Evolutionary conservation across 345 rosid species (phyloP), one percentile per base, ranked within the genome.

Genomic region (Populus euphratica): DNA sequence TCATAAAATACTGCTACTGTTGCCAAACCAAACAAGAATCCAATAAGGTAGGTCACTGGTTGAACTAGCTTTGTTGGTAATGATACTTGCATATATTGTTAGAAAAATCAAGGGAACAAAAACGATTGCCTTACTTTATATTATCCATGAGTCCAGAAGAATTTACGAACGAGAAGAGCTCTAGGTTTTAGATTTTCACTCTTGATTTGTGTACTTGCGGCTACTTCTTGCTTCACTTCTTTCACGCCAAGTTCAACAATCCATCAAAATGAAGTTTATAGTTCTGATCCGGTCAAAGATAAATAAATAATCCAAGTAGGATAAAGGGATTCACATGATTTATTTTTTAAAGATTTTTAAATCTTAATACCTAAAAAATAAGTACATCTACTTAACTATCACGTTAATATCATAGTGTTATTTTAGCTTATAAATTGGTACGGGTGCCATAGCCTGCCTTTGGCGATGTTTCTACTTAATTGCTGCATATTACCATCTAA

Each of bases 11-110:
- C 56, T 70, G 12, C 49, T 63, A 39, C 17, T 41, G 43, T 33
- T 52, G 43, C 69, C 77, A 9, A 77, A 49, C 49, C 11, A 72
- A 68, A 73, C 65, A 39, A 38, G 47, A 66, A 70, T 47, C 29
- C 25, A 11, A 54, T 11, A 39, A 72, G 47, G 54, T 72, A 4
- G 36, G 36, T 33, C 73, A n/a, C 1, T 21, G 59, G 59, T 18
- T 52, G 17, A 49, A 49, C 54, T 49, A 49, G 54, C 54, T 49
- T 16, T 49, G 54, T 49, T 14, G 54, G 54, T 49, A 1, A 49
- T 16, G 54, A 49, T 17, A 4, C 18, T 5, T 49, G 54, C 20
- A 49, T 47, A 31, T 31, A 2, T 33, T 49, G 20, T 49, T 49
- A 49, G 54, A 49, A 49, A 49, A 49, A 49, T 49, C 16, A 13